phyloP scores from a whole-genome alignment of 805 yeast genomes.

The Starmera caribaea region DNA sequence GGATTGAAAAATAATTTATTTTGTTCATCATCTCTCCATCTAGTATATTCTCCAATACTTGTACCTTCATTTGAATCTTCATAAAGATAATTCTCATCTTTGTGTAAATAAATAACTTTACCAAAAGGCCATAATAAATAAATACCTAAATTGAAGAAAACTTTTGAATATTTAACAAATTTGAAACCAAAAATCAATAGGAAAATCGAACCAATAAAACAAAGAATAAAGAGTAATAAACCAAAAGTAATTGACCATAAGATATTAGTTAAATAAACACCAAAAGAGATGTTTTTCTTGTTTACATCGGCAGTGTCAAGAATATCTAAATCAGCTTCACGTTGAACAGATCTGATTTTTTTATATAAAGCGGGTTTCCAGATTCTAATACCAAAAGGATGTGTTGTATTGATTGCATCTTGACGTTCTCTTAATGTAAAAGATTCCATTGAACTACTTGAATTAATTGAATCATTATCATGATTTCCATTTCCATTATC shows the following conservation, averaged over 20 bases:
- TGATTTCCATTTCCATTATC: slow-evolving; percentile 11
- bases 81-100: slow-evolving; percentile 68
- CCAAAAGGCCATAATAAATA: slow-evolving; percentile 86
- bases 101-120: slow-evolving; percentile 66
- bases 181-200: slow-evolving; percentile 34
- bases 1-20: slow-evolving; percentile 65
- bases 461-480: slow-evolving; percentile 23
- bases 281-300: slow-evolving; percentile 40
- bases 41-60: slow-evolving; percentile 70
- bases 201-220: slow-evolving; percentile 37
- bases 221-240: slow-evolving; percentile 41
- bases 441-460: slow-evolving; percentile 59
- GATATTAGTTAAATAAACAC: slow-evolving; percentile 57
- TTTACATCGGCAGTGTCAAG: slow-evolving; percentile 51
- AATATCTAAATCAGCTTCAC: slow-evolving; percentile 86
- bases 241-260: slow-evolving; percentile 77
- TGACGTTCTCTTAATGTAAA: slow-evolving; percentile 87
- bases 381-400: slow-evolving; percentile 95
- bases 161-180: slow-evolving; percentile 51
- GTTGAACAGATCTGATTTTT: slow-evolving; percentile 83
- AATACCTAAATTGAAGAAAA: slow-evolving; percentile 52
- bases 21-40: slow-evolving; percentile 74
- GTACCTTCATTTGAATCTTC: slow-evolving; percentile 91
- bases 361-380: slow-evolving; percentile 98
- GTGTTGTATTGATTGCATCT: slow-evolving; percentile 92